Base-by-base conservation (phyloP, 495 filamentous ascomycete species). In the Talaromyces trachyspermus region DNA sequence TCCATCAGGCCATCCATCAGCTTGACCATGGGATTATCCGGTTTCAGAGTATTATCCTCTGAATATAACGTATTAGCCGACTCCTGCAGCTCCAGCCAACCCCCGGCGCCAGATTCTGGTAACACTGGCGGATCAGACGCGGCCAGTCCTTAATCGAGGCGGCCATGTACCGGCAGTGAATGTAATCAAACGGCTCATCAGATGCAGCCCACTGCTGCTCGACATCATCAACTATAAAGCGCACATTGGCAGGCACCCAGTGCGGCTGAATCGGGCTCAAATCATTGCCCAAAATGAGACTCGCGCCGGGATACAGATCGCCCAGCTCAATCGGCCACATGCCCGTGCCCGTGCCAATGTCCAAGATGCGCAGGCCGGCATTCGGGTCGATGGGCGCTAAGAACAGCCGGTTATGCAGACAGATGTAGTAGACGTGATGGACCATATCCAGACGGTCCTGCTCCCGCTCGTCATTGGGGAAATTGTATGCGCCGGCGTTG, bases 221-320 rank as follows among this genome's bases (percentile, higher is more conserved):
- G 18, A 59, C 51, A 44, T 67, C 58, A 23, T 65, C 62, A 2
- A 67, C 38, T 2, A 36, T 20, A 46, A 58, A 55, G 6, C 14
- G n/a, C 45, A 56, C 40, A 49, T 79, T 79, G 2, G 73, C n/a
- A 74, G 2, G 74, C 51, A 3, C 75, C 47, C 35, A 59, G 18
- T 51, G 48, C 19, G 64, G 66, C 49, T 76, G 69, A 49, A 74
- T 78, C 5, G 71, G 67, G 38, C 70, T 74, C 11, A 75, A 63
- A 43, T 78, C 76, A 43, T 51, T 63, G 4, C 64, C 58, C 12
- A 61, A 45, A 19, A 61, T 30, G 9, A 20, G 24, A 19, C 62
- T 55, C 2, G 2, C n/a, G 19, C 15, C 14, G 14, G 56, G 56
- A 25, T 56, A 45, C 30, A 30, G 39, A 32, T 56, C 54, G 14